Evolutionary conservation across 129 eudicot genomes (phyloP).

Genomic region (Heracleum sosnowskyi): DNA sequence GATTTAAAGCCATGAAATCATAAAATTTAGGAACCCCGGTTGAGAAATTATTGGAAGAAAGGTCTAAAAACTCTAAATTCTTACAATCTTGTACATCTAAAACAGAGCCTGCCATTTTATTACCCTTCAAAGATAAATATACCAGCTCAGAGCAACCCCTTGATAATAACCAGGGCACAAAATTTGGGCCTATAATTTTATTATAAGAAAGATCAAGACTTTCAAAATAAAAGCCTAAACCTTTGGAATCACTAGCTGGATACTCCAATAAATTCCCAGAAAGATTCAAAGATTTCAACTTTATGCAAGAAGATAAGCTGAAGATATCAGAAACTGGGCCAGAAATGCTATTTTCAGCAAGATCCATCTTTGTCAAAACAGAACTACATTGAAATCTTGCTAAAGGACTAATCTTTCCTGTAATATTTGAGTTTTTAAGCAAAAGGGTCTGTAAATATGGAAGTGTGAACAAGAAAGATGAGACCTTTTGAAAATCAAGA

Average conservation of each 20-base stretch:
- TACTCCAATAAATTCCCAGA: slow-evolving; percentile 56
- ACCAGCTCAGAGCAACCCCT: slow-evolving; percentile 36
- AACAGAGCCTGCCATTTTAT: slow-evolving; percentile 41
- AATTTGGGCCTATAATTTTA: slow-evolving; percentile 32
- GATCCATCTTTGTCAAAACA: slow-evolving; percentile 42
- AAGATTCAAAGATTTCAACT: slow-evolving; percentile 33
- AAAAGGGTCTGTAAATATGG: slow-evolving; percentile 32
- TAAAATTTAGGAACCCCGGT: slow-evolving; percentile 30
- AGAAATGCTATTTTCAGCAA: slow-evolving; percentile 49
- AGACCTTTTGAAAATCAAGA: slow-evolving; percentile 26
- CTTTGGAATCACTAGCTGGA: slow-evolving; percentile 11
- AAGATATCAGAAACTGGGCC: slow-evolving; percentile 48
- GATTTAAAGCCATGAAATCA: slow-evolving; percentile 30
- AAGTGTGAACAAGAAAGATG: slow-evolving; percentile 37
- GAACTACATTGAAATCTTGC: slow-evolving; percentile 36
- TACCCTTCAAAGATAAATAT: slow-evolving; percentile 49
- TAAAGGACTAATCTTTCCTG: slow-evolving; percentile 30
- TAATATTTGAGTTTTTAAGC: slow-evolving; percentile 35
- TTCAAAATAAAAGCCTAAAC: slow-evolving; percentile 15
- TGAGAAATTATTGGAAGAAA: slow-evolving; percentile 54
- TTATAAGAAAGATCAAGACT: slow-evolving; percentile 63
- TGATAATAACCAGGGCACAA: slow-evolving; percentile 58
- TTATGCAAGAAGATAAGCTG: slow-evolving; percentile 30
- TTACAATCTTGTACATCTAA: slow-evolving; percentile 11
- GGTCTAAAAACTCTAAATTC: slow-evolving; percentile 41